Conservation (phyloP, 305 asterid genomes). For the Vinca major region DNA sequence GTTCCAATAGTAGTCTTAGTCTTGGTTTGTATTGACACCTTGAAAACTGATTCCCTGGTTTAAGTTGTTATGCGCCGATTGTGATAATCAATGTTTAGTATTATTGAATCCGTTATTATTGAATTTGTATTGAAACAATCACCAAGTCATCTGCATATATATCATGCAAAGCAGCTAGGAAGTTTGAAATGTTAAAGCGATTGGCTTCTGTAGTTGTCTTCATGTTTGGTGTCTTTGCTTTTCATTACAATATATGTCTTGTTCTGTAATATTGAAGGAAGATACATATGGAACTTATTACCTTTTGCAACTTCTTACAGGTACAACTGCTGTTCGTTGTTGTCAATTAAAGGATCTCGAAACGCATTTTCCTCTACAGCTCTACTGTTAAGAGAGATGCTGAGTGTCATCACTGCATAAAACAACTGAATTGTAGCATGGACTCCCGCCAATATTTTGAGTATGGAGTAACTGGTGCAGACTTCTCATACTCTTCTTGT, state of each 20-base stretch:
- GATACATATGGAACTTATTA: neutral
- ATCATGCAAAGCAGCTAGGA: neutral
- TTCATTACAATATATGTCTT: neutral
- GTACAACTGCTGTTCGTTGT: constrained; percentile 5
- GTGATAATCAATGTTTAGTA: neutral
- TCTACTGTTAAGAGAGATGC: neutral
- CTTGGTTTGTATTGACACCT: neutral
- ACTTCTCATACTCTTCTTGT: constrained; percentile 18
- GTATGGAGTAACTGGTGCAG: constrained; percentile 30
- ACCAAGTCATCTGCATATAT: neutral
- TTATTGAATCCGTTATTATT: neutral
- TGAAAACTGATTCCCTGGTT: neutral
- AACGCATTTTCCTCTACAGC: neutral
- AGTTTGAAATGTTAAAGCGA: neutral
- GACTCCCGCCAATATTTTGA: constrained; percentile 32
- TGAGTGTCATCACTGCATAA: constrained; percentile 14
- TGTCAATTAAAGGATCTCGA: neutral
- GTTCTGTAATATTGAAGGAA: neutral
- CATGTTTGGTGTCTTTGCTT: neutral
- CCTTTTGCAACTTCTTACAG: constrained; percentile 9
- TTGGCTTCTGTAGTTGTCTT: neutral
- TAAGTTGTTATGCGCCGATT: neutral
- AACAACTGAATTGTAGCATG: constrained; percentile 29
- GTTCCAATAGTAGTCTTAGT: neutral
- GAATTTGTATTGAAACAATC: neutral